Evolutionary conservation across 148 eudicot genomes (phyloP).

Genomic region (Spergularia marina): DNA sequence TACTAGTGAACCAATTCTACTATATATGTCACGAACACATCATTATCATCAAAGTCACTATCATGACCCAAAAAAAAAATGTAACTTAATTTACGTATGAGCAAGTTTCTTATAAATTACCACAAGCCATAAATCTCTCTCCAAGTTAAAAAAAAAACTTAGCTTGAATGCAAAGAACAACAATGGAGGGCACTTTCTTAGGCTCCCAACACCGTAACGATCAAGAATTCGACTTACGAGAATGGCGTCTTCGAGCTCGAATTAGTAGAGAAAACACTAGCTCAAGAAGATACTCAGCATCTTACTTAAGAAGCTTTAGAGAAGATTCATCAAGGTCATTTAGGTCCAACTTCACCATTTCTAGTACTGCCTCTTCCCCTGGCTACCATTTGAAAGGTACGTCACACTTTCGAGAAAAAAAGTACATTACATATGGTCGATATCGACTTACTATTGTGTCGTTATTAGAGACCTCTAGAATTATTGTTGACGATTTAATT

Average conservation of each 20-base stretch:
- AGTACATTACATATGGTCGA: neutral
- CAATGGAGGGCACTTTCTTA: slow-evolving; percentile 25
- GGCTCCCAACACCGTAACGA: slow-evolving; percentile 19
- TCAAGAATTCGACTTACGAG: slow-evolving; percentile 50
- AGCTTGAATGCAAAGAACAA: neutral
- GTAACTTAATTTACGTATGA: slow-evolving; percentile 13
- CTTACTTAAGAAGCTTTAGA: slow-evolving; percentile 59
- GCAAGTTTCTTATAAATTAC: neutral
- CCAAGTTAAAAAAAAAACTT: neutral
- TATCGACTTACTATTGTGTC: no score
- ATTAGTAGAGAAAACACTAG: slow-evolving; percentile 61
- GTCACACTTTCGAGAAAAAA: neutral
- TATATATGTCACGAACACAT: neutral
- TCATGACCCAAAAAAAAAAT: slow-evolving; percentile 11
- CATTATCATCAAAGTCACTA: slow-evolving; percentile 28
- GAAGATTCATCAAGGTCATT: slow-evolving; percentile 59
- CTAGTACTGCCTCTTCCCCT: slow-evolving; percentile 94
- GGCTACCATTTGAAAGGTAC: slow-evolving; percentile 75
- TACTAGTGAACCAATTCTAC: neutral
- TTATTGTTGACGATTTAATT: neutral
- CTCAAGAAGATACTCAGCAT: slow-evolving; percentile 78
- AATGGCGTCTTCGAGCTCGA: slow-evolving; percentile 70
- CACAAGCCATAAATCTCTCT: neutral
- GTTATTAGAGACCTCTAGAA: no score
- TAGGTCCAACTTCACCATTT: slow-evolving; percentile 68